Evolutionary conservation across 2,329 filamentous ascomycete species (phyloP), one percentile per base, ranked within the genome.

Genomic region (Trichoderma hamatum): DNA sequence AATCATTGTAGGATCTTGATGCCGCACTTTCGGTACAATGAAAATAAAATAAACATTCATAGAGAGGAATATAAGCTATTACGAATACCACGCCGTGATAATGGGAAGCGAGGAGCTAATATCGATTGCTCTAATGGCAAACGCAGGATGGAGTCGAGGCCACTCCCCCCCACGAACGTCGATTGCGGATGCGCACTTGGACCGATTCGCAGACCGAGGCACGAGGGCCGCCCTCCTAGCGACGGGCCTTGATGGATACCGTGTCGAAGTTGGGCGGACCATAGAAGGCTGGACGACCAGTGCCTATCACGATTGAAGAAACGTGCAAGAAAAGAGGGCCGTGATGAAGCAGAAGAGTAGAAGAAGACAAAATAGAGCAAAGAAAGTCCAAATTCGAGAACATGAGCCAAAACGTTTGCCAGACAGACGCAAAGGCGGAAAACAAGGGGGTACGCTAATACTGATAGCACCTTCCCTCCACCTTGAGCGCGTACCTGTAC

Each of bases 201-300:
- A 59, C 63, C 54, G 63, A 67, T 67, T 59, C 39, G 63, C 39
- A 67, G 63, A 67, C 63, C 63, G 54, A 67, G 51, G 39, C 39
- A 59, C 61, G 55, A 67, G 36, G 52, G 54, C 28, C 61, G 46
- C 36, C 16, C 14, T 56, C 51, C 30, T n/a, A 54, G 26, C 30
- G 43, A 39, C 61, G 32, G 32, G 49, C 14, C 32, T 9, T 64
- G n/a, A 59, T 59, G 56, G 56, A 59, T 43, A 56, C 56, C 11
- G 10, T 26, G 54, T n/a, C n/a, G n/a, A 67, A 34, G 36, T n/a
- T 49, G 46, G 39, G 63, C 63, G 52, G 52, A 34, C 46, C 36
- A 43, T 36, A n/a, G 51, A 30, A 26, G 46, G 43, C 36, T n/a
- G 52, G 51, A 21, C n/a, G 39, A 10, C 52, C 52, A 58, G 36